Conservation (phyloP, 805 yeast species). For the Pichia cabralensis region DNA sequence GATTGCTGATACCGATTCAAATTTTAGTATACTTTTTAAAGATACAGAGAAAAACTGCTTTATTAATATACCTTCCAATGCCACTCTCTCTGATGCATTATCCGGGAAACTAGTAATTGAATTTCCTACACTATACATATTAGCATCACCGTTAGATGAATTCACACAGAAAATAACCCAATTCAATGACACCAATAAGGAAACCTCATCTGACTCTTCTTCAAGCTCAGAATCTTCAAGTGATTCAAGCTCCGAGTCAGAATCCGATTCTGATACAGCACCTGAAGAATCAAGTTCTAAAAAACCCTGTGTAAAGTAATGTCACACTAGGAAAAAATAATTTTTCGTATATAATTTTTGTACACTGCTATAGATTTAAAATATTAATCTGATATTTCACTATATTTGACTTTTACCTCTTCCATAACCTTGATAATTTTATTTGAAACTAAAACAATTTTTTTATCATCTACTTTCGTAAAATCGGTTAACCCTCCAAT, state of each 20-base stretch:
- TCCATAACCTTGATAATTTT: constrained; percentile 11
- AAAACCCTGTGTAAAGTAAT: too few species aligned
- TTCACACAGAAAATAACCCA: too few species aligned
- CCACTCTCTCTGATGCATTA: constrained; percentile 29
- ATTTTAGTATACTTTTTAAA: constrained; percentile 24
- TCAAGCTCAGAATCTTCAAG: constrained; percentile 2
- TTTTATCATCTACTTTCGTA: constrained; percentile 42
- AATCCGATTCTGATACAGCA: constrained; percentile 10
- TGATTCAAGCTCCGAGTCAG: constrained; percentile 8
- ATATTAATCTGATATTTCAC: constrained; percentile 8
- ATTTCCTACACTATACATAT: constrained; percentile 58
- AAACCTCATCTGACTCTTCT: constrained; percentile 1
- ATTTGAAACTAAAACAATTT: constrained; percentile 13
- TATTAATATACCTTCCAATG: not conserved
- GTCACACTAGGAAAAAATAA: not conserved
- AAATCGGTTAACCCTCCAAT: constrained; percentile 38
- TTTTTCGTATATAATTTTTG: too few species aligned
- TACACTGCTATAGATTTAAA: too few species aligned
- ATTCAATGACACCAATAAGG: too few species aligned
- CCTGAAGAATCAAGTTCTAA: constrained; percentile 20
- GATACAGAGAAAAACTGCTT: constrained; percentile 16
- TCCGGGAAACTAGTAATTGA: constrained; percentile 57
- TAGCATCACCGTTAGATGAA: too few species aligned
- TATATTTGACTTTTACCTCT: constrained; percentile 14
- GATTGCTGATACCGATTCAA: constrained; percentile 4